These are phyloP conservation scores for Termitomyces sp. DNA, from an alignment of 768 basidiomycete species.

Conservation along the genomic window DNA sequence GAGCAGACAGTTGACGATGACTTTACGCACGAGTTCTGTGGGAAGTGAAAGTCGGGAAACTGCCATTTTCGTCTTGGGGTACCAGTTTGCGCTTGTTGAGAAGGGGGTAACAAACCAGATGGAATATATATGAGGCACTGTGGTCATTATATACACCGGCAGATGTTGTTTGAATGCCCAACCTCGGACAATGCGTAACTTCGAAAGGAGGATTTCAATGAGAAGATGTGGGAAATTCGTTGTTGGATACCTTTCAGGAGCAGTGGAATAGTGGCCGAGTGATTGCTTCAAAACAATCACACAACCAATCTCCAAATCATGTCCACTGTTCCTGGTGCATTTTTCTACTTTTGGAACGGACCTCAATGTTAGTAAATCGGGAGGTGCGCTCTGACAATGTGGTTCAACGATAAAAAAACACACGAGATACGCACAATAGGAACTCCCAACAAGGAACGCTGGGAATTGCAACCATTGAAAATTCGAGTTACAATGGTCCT, in stretches of 20 bases:
- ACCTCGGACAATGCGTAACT: background rate
- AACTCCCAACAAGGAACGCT: background rate
- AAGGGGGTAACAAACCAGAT: background rate
- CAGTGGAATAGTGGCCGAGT: background rate
- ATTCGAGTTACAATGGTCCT: background rate
- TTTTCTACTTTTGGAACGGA: background rate
- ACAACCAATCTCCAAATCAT: background rate
- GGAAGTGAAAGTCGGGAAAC: background rate
- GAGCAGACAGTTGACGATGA: background rate
- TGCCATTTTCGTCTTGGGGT: background rate
- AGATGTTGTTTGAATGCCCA: background rate
- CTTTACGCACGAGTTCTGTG: background rate
- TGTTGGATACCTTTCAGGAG: background rate
- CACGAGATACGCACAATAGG: background rate
- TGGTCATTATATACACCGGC: background rate
- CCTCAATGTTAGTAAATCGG: background rate
- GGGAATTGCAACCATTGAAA: background rate
- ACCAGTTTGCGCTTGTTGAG: background rate
- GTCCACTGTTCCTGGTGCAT: background rate
- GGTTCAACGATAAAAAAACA: background rate
- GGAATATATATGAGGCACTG: background rate
- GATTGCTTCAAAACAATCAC: too few relatives aligned
- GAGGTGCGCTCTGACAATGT: background rate
- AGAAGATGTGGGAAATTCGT: background rate
- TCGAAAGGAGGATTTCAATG: too few relatives aligned